Evolutionary conservation across 345 rosid genomes (phyloP).

Genomic region (Dovyalis caffra): DNA sequence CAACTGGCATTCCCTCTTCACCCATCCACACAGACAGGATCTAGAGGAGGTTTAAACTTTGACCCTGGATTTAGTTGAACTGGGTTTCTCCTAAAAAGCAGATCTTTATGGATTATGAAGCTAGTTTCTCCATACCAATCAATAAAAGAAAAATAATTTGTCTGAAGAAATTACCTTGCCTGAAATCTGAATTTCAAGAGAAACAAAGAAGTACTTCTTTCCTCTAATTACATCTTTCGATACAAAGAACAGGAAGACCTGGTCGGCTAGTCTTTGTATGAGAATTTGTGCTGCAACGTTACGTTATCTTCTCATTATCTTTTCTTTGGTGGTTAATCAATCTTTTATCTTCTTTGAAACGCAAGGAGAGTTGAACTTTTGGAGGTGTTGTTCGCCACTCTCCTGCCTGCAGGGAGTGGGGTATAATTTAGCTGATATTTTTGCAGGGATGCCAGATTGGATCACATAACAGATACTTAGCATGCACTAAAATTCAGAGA

Average conservation of each 20-base stretch:
- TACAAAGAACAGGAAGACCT: neutral
- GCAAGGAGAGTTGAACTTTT: neutral
- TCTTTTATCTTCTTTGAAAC: neutral
- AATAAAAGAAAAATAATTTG: slow-evolving; percentile 1
- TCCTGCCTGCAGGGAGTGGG: neutral
- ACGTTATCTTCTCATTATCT: neutral
- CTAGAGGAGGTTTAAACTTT: slow-evolving; percentile 13
- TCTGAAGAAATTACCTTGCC: slow-evolving; percentile 13
- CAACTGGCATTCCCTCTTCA: slow-evolving; percentile 47
- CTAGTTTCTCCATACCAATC: neutral
- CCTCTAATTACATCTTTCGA: neutral
- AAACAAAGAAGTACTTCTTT: neutral
- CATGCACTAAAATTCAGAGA: too few species aligned
- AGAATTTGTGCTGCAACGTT: neutral
- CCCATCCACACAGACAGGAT: slow-evolving; percentile 49
- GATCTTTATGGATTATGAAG: neutral
- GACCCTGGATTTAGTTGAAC: neutral
- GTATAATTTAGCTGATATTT: neutral
- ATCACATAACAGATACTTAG: too few species aligned
- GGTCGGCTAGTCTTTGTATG: neutral
- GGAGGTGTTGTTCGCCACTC: neutral
- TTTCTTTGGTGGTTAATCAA: neutral
- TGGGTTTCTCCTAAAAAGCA: slow-evolving; percentile 8
- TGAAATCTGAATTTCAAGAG: neutral
- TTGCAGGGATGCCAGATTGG: too few species aligned